Conservation (phyloP, 108 stramenopile genomes). For the Fragilariopsis cylindrus region DNA sequence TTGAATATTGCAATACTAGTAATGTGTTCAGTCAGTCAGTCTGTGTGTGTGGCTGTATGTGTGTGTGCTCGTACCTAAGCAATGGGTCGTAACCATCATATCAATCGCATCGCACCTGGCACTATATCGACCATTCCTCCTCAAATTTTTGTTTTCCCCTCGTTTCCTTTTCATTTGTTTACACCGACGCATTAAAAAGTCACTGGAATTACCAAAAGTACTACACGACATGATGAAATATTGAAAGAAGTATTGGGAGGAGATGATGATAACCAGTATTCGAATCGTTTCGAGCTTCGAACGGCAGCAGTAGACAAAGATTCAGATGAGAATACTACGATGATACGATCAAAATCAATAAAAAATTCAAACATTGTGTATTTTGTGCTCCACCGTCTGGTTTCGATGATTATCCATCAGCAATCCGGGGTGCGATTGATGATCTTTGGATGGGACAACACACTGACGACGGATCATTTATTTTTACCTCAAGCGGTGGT, state of each 20-base stretch:
- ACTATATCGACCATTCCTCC: not conserved
- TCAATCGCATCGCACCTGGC: not conserved
- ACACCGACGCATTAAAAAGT: slow-evolving; percentile 30
- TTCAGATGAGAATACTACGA: slow-evolving; percentile 39
- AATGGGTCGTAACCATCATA: not conserved
- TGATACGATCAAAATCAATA: not conserved
- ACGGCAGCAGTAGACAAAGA: slow-evolving; percentile 15
- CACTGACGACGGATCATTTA: slow-evolving; percentile 56
- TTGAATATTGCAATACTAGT: not conserved
- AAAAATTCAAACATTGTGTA: slow-evolving; percentile 72
- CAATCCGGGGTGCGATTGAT: slow-evolving; percentile 50
- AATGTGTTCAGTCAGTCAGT: no score
- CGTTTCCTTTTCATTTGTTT: not conserved
- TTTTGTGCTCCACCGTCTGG: slow-evolving; percentile 92
- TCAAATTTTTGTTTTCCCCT: not conserved
- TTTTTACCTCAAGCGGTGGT: slow-evolving; percentile 85
- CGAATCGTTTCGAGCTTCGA: slow-evolving; percentile 18
- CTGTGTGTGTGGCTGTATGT: no score
- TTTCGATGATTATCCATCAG: slow-evolving; percentile 79
- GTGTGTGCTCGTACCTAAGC: no score
- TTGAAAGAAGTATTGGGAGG: slow-evolving; percentile 37
- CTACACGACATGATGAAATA: slow-evolving; percentile 58
- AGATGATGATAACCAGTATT: slow-evolving; percentile 17
- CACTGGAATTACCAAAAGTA: slow-evolving; percentile 81
- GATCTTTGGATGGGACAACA: slow-evolving; percentile 52